These are phyloP conservation scores for Sphagnurus paluster DNA, from an alignment of 1,284 basidiomycete genomes.

Conservation along the genomic window DNA sequence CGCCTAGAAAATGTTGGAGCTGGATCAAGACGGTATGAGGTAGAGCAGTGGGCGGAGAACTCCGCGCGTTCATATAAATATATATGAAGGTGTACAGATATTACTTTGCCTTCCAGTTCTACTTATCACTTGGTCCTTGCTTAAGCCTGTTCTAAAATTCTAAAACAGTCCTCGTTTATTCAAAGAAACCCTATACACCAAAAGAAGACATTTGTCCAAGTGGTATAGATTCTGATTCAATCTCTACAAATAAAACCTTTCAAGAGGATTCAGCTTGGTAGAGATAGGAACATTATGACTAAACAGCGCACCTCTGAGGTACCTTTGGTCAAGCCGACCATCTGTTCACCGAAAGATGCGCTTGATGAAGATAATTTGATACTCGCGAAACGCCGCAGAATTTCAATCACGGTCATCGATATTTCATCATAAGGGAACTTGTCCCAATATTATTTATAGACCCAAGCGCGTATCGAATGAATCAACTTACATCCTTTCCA, in stretches of 20 bases:
- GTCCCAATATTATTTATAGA: too few species aligned
- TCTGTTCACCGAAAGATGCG: not conserved
- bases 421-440: conserved; percentile 14
- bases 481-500: conserved; percentile 3
- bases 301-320: not conserved
- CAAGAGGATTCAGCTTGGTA: not conserved
- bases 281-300: too few species aligned
- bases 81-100: too few species aligned
- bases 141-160: too few species aligned
- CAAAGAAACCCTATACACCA: too few species aligned
- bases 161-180: too few species aligned
- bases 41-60: too few species aligned
- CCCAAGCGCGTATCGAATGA: not conserved
- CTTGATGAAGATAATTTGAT: not conserved
- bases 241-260: not conserved
- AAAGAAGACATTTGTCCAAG: not conserved
- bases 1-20: too few species aligned
- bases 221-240: not conserved
- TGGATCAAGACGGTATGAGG: too few species aligned
- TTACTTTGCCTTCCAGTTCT: too few species aligned
- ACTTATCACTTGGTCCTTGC: too few species aligned
- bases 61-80: too few species aligned
- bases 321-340: not conserved
- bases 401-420: conserved; percentile 7
- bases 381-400: not conserved